These are phyloP conservation scores for Truncatella angustata DNA, from an alignment of 2,329 filamentous ascomycete species.

Conservation along the genomic window DNA sequence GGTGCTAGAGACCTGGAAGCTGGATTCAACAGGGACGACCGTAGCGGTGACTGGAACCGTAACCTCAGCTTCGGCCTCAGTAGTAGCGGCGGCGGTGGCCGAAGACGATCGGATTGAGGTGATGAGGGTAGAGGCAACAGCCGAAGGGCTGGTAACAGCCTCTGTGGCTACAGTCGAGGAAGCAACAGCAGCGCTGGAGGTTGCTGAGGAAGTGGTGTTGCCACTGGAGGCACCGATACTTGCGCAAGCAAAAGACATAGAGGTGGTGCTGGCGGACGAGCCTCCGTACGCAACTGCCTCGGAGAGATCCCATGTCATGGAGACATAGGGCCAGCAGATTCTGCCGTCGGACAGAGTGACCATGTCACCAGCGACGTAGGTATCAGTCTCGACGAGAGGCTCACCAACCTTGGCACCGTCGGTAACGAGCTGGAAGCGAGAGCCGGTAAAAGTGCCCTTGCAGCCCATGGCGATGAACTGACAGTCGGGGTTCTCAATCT, in stretches of 20 bases:
- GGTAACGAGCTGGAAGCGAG: constrained; percentile 57
- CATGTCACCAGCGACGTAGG: constrained; percentile 62
- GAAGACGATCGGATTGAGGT: constrained; percentile 1
- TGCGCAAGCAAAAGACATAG: constrained; percentile 55
- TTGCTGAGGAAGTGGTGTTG: background rate
- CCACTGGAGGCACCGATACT: constrained; percentile 14
- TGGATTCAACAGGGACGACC: background rate
- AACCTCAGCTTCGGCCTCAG: background rate
- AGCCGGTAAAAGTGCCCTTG: constrained; percentile 55
- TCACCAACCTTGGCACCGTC: constrained; percentile 51
- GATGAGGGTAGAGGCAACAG: background rate
- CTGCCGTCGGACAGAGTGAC: constrained; percentile 56
- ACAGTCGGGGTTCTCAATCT: constrained; percentile 55
- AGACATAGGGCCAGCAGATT: constrained; percentile 62
- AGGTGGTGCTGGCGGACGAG: constrained; percentile 27
- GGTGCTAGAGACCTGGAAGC: background rate
- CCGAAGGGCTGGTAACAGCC: background rate
- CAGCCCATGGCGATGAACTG: constrained; percentile 59
- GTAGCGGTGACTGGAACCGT: background rate
- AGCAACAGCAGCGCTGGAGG: constrained; percentile 1
- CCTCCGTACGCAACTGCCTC: constrained; percentile 21
- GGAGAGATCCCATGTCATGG: constrained; percentile 50
- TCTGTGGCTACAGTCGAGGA: background rate
- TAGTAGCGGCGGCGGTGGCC: background rate
- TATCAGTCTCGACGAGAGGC: constrained; percentile 46